Conservation (phyloP, 2,329 filamentous ascomycete species). For the Ophiocordyceps unilateralis region DNA sequence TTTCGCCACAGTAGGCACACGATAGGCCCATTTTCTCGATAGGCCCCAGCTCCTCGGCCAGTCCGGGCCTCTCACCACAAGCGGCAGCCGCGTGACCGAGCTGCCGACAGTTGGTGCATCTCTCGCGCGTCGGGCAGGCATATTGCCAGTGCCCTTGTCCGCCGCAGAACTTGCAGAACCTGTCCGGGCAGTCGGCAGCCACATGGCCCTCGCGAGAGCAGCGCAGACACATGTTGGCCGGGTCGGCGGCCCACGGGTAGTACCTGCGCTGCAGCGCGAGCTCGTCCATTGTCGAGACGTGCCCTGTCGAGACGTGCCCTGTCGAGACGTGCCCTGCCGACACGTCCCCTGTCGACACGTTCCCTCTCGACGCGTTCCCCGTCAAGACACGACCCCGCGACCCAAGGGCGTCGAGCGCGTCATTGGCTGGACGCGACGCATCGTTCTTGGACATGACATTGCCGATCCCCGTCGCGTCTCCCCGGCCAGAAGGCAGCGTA, state of each 20-base stretch:
- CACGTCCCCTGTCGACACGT: too few relatives aligned
- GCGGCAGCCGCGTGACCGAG: conserved; percentile 34
- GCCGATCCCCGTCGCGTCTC: too few relatives aligned
- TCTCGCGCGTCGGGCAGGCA: conserved; percentile 29
- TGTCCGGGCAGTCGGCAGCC: conserved; percentile 24
- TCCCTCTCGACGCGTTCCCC: conserved; percentile 7
- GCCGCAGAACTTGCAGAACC: conserved; percentile 30
- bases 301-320: too few relatives aligned
- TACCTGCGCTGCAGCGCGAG: conserved; percentile 25
- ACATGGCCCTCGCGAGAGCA: conserved; percentile 33
- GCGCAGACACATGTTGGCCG: conserved; percentile 28
- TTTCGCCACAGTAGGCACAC: conserved; percentile 42
- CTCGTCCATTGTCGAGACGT: too few relatives aligned
- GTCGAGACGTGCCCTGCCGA: too few relatives aligned
- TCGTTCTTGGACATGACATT: too few relatives aligned
- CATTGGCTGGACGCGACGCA: not conserved
- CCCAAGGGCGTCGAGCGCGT: not conserved
- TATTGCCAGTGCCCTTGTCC: conserved; percentile 27
- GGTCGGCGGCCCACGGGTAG: conserved; percentile 30
- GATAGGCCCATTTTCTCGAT: conserved; percentile 32
- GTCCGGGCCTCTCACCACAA: too few relatives aligned
- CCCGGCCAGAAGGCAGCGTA: too few relatives aligned
- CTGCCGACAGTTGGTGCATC: conserved; percentile 44
- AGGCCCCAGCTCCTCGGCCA: conserved; percentile 39
- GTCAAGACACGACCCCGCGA: too few relatives aligned